phyloP scores from a whole-genome alignment of 106 monocot genomes.

The Narthecium ossifragum region DNA sequence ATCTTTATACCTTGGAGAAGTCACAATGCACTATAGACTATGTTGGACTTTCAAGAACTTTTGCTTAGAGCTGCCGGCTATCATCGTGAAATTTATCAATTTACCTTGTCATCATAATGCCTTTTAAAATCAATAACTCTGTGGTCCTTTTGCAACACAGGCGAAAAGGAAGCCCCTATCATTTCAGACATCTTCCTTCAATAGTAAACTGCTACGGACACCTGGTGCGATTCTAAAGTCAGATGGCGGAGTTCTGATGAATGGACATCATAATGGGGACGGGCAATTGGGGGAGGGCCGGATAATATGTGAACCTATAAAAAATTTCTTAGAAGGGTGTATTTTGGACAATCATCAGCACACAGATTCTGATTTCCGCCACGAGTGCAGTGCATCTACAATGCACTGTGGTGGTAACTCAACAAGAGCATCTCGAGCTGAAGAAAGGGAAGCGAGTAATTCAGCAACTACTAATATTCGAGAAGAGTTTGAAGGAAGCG shows the following conservation, averaged over 20 bases:
- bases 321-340: conserved; percentile 44
- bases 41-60: too few relatives aligned
- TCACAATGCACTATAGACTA: too few relatives aligned
- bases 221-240: conserved; percentile 15
- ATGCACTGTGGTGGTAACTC: too few relatives aligned
- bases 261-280: conserved; percentile 2
- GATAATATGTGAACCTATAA: conserved; percentile 44
- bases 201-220: conserved; percentile 37
- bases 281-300: conserved; percentile 7
- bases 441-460: background rate
- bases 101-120: too few relatives aligned
- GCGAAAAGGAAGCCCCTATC: conserved; percentile 73
- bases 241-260: background rate
- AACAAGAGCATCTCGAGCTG: background rate
- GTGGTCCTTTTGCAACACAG: conserved; percentile 37
- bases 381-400: too few relatives aligned
- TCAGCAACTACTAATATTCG: background rate
- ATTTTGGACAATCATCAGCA: background rate
- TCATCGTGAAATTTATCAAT: too few relatives aligned
- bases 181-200: conserved; percentile 42
- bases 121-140: too few relatives aligned
- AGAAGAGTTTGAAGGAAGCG: conserved; percentile 21
- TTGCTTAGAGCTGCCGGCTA: too few relatives aligned
- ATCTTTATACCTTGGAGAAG: background rate
- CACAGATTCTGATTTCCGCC: background rate